Conservation (phyloP, 441 rosid species). For the Flueggea neowawraea region DNA sequence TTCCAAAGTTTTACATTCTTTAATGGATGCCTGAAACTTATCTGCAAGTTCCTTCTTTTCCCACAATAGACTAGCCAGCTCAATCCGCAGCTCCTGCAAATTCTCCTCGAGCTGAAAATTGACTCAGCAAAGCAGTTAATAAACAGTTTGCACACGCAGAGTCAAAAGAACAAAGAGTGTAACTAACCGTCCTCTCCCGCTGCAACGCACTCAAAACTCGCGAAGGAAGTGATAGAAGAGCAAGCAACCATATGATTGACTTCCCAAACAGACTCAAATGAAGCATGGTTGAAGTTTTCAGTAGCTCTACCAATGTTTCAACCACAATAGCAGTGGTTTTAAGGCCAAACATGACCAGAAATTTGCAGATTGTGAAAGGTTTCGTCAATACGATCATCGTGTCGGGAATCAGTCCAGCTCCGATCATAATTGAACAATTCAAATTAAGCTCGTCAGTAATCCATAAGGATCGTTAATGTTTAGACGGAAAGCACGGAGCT, state of each 20-base stretch:
- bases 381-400: conserved; percentile 28
- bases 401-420: conserved; percentile 21
- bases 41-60: conserved; percentile 54
- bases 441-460: too few species aligned
- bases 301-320: conserved; percentile 49
- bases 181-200: conserved; percentile 67
- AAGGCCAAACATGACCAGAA: conserved; percentile 29
- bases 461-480: too few species aligned
- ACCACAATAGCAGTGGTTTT: conserved; percentile 40
- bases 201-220: conserved; percentile 57
- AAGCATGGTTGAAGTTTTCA: conserved; percentile 38
- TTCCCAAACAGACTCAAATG: conserved; percentile 46
- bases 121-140: not conserved
- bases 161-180: not conserved
- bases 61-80: conserved; percentile 50
- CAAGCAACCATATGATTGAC: conserved; percentile 38
- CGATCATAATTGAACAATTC: too few species aligned
- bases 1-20: conserved; percentile 53
- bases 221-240: conserved; percentile 52
- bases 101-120: conserved; percentile 65
- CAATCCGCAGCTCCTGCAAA: conserved; percentile 41
- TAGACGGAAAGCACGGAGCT: too few species aligned
- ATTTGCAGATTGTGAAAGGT: conserved; percentile 43
- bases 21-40: conserved; percentile 40
- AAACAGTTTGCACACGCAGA: not conserved